Evolutionary conservation across 768 basidiomycete genomes (phyloP).

Genomic region (Multifurca ochricompacta): DNA sequence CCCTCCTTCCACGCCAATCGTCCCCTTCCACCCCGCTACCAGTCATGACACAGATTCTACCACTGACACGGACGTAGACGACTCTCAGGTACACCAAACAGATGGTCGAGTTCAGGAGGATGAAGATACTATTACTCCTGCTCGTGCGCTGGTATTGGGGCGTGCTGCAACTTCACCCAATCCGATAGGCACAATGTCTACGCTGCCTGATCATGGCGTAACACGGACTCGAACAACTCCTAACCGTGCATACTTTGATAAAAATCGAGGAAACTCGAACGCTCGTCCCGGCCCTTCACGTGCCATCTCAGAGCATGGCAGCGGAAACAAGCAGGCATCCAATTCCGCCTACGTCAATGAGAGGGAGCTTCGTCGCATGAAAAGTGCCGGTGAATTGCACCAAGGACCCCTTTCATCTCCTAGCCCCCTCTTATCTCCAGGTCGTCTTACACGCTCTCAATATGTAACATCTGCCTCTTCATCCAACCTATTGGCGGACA

Average conservation of each 20-base stretch:
- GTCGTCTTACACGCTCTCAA: constrained; percentile 38
- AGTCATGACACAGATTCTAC: constrained; percentile 38
- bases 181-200: constrained; percentile 23
- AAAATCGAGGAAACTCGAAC: constrained; percentile 20
- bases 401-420: constrained; percentile 31
- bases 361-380: constrained; percentile 42
- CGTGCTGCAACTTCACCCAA: constrained; percentile 46
- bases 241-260: constrained; percentile 35
- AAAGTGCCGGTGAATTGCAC: constrained; percentile 77
- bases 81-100: constrained; percentile 37
- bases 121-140: constrained; percentile 68
- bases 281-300: constrained; percentile 3
- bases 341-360: constrained; percentile 34
- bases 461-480: constrained; percentile 61
- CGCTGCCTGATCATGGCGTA: constrained; percentile 26
- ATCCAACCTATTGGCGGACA: constrained; percentile 49
- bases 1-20: constrained; percentile 57
- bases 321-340: constrained; percentile 24
- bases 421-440: constrained; percentile 30
- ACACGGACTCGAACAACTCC: constrained; percentile 70
- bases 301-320: constrained; percentile 3
- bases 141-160: constrained; percentile 45
- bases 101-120: constrained; percentile 44
- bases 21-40: constrained; percentile 44
- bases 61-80: constrained; percentile 46